These are phyloP conservation scores for Pisolithus marmoratus DNA, from an alignment of 768 basidiomycete species.

Conservation along the genomic window DNA sequence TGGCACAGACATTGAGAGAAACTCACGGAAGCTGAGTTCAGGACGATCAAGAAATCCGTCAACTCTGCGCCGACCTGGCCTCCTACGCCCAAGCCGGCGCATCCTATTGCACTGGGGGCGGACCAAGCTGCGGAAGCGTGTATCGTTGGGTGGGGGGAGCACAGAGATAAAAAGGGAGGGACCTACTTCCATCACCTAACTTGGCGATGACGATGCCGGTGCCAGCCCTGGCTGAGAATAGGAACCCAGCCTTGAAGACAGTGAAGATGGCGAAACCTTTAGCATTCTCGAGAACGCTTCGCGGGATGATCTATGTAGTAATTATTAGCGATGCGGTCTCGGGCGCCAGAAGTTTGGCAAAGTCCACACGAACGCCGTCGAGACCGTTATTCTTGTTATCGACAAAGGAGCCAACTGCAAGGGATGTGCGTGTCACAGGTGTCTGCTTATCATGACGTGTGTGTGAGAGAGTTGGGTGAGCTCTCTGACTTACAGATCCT, in stretches of 20 bases:
- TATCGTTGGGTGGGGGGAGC: neutral
- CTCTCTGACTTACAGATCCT: slow-evolving; percentile 61
- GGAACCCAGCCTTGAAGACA: slow-evolving; percentile 65
- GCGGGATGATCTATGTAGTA: slow-evolving; percentile 45
- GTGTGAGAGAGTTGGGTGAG: no score
- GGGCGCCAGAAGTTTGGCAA: no score
- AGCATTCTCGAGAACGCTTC: slow-evolving; percentile 49
- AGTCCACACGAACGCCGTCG: slow-evolving; percentile 52
- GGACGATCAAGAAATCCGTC: slow-evolving; percentile 86
- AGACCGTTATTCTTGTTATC: slow-evolving; percentile 76
- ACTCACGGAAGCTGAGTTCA: slow-evolving; percentile 75
- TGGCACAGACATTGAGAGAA: neutral
- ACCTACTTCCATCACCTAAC: slow-evolving; percentile 74
- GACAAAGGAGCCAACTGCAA: slow-evolving; percentile 77
- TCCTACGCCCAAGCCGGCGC: slow-evolving; percentile 86
- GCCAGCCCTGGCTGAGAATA: slow-evolving; percentile 74
- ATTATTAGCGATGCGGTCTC: no score
- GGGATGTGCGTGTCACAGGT: neutral
- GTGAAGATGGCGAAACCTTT: slow-evolving; percentile 89
- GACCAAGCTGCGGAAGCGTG: slow-evolving; percentile 92
- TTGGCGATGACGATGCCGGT: slow-evolving; percentile 86
- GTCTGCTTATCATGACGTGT: no score
- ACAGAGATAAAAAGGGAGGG: neutral
- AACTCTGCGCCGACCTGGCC: slow-evolving; percentile 80
- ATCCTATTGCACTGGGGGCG: slow-evolving; percentile 90